A percentile compares a stretch with the other conserved stretches of the same genome.
These are phyloP conservation scores for Pyrenochaeta sp. DNA, from an alignment of 2,329 filamentous ascomycete species.

Conservation along the genomic window DNA sequence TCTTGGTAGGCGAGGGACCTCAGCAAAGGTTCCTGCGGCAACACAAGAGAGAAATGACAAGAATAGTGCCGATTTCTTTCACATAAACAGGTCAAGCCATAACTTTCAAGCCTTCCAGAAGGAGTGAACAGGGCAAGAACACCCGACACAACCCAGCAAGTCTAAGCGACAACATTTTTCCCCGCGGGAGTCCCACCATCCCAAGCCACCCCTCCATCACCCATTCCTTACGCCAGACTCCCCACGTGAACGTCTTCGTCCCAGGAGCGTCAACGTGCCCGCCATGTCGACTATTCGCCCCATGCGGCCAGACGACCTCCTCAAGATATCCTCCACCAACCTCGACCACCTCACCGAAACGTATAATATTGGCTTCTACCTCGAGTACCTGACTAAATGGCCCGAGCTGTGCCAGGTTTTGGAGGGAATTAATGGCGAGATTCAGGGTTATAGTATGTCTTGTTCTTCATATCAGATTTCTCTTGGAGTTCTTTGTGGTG, in stretches of 20 bases:
- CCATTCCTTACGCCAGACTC: slow-evolving; percentile 4
- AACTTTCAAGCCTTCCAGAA: no score
- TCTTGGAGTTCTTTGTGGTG: no score
- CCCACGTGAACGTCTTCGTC: background rate
- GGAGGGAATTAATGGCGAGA: slow-evolving; percentile 83
- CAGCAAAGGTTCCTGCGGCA: no score
- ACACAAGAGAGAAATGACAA: no score
- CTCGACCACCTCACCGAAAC: slow-evolving; percentile 97
- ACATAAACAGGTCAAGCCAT: no score
- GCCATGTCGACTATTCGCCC: slow-evolving; percentile 83
- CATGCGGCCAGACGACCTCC: slow-evolving; percentile 73
- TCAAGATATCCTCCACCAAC: slow-evolving; percentile 92
- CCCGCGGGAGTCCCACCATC: slow-evolving; percentile 20
- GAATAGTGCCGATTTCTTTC: no score
- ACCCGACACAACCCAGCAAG: slow-evolving; percentile 9
- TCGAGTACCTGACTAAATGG: slow-evolving; percentile 96
- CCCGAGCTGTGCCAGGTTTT: slow-evolving; percentile 92
- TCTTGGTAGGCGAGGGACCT: no score
- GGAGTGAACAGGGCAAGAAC: no score
- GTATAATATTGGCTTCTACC: slow-evolving; percentile 93
- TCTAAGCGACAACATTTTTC: slow-evolving; percentile 27
- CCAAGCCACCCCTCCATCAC: background rate
- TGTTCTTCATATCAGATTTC: slow-evolving; percentile 1
- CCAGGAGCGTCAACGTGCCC: background rate
- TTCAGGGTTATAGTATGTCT: slow-evolving; percentile 88